These are phyloP conservation scores for Lagenidium giganteum DNA, from an alignment of 352 stramenopile genomes.

Conservation along the genomic window DNA sequence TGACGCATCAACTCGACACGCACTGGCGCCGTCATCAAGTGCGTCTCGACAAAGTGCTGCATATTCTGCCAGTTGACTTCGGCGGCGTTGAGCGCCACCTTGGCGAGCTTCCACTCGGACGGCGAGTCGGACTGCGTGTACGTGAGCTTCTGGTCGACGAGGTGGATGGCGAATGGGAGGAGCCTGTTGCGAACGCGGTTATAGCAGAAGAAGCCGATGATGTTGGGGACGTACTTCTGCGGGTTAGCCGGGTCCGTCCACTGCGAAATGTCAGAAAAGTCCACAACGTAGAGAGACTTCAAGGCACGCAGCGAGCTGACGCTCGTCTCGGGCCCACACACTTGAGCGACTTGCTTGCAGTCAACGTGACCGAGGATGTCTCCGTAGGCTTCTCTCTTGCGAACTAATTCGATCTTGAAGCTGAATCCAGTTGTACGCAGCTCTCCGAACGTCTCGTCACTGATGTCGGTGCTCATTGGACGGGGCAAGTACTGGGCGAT, in stretches of 20 bases:
- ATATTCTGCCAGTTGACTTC: conserved; percentile 6
- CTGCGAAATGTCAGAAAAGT: conserved; percentile 3
- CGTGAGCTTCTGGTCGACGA: conserved; percentile 1
- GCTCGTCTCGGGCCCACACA: conserved; percentile 5
- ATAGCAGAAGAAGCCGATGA: conserved; percentile 15
- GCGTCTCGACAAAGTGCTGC: conserved; percentile 13
- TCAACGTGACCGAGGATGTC: conserved; percentile 1
- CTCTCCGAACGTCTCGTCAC: conserved; percentile 6
- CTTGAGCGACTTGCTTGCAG: neutral
- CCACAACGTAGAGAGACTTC: conserved; percentile 8
- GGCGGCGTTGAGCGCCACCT: conserved; percentile 13
- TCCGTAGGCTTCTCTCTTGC: neutral
- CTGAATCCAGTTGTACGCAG: neutral
- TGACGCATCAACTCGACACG: conserved; percentile 35
- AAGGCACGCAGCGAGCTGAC: conserved; percentile 6
- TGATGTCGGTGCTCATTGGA: conserved; percentile 3
- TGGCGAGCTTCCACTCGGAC: conserved; percentile 13
- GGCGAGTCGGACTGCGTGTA: conserved; percentile 11
- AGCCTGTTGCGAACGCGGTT: conserved; percentile 7
- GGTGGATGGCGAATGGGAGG: conserved; percentile 9
- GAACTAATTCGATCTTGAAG: conserved; percentile 6
- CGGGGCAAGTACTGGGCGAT: neutral
- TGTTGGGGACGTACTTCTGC: conserved; percentile 9
- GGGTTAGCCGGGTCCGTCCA: conserved; percentile 1
- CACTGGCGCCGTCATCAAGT: conserved; percentile 24